Conservation (phyloP, 2,329 filamentous ascomycete species). For the Aureobasidium sp. region DNA sequence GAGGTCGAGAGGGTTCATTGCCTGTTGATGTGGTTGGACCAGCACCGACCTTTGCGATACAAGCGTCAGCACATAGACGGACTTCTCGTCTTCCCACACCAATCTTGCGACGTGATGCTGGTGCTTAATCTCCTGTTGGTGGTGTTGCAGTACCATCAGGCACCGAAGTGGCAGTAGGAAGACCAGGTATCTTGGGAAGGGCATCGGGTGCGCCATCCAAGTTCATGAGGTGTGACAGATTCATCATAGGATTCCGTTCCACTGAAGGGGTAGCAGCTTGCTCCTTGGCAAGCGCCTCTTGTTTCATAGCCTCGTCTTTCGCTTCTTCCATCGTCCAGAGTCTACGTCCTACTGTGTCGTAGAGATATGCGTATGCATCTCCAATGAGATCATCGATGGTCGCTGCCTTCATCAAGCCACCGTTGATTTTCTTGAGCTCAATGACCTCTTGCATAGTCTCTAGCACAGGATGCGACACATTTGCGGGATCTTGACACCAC, state of each 20-base stretch:
- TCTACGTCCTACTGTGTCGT: constrained; percentile 54
- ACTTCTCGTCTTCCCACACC: constrained; percentile 53
- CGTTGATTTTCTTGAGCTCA: constrained; percentile 72
- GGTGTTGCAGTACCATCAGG: constrained; percentile 15
- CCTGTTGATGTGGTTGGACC: not conserved
- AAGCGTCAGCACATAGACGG: constrained; percentile 49
- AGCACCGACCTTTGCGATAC: constrained; percentile 30
- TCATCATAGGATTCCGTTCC: constrained; percentile 24
- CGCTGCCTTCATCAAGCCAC: constrained; percentile 73
- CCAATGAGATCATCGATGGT: constrained; percentile 89
- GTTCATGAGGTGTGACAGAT: constrained; percentile 25
- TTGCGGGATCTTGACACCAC: constrained; percentile 45
- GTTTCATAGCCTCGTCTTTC: constrained; percentile 13
- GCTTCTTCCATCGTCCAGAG: constrained; percentile 34
- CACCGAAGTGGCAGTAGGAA: constrained; percentile 8
- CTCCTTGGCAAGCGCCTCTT: constrained; percentile 15
- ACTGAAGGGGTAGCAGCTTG: constrained; percentile 15
- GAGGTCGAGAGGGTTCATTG: constrained; percentile 3
- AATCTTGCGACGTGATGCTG: constrained; percentile 37
- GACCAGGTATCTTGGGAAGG: not conserved
- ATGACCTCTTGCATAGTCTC: constrained; percentile 58
- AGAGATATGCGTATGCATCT: constrained; percentile 76
- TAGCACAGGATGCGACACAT: constrained; percentile 39
- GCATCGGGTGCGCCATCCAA: constrained; percentile 21
- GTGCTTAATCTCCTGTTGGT: constrained; percentile 12